Percentiles rank a stretch among this genome's conserved stretches.
These are phyloP conservation scores for Malassezia slooffiae DNA, from an alignment of 1,284 basidiomycete genomes.

Conservation along the genomic window DNA sequence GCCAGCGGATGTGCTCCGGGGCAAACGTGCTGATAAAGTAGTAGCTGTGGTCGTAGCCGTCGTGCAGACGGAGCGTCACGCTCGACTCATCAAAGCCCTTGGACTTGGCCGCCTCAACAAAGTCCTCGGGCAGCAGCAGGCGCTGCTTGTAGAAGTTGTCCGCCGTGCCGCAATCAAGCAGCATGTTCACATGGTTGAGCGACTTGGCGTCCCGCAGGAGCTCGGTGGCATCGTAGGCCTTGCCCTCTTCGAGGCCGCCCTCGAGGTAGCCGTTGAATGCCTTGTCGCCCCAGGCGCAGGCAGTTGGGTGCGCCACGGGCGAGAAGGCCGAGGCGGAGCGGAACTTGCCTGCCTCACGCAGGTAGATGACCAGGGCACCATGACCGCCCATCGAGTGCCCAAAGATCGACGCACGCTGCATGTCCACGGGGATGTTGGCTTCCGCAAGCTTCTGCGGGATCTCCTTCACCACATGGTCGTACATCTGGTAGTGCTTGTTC, in stretches of 20 bases:
- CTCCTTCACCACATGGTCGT: conserved; percentile 31
- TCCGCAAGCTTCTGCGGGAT: conserved; percentile 22
- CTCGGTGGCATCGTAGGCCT: conserved; percentile 72
- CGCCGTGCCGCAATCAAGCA: conserved; percentile 54
- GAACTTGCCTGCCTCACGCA: conserved; percentile 59
- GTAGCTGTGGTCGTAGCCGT: conserved; percentile 72
- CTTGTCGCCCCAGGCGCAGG: conserved; percentile 82
- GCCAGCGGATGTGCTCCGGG: conserved; percentile 39
- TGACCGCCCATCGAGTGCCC: conserved; percentile 76
- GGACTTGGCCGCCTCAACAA: conserved; percentile 63
- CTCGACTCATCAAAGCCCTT: conserved; percentile 64
- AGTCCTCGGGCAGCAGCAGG: conserved; percentile 78
- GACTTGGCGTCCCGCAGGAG: conserved; percentile 59
- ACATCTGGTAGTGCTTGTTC: conserved; percentile 39
- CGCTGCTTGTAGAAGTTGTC: conserved; percentile 77
- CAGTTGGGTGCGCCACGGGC: conserved; percentile 77
- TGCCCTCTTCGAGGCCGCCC: conserved; percentile 62
- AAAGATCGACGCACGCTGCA: conserved; percentile 23
- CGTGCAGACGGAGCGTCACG: conserved; percentile 68
- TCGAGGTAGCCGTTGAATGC: conserved; percentile 78
- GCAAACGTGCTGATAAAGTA: conserved; percentile 59
- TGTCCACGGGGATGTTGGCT: conserved; percentile 27
- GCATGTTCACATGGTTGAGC: conserved; percentile 37
- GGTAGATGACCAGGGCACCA: conserved; percentile 82
- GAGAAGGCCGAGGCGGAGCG: conserved; percentile 86